A percentile compares a stretch with the other conserved stretches of the same genome.
phyloP scores from a whole-genome alignment of 2,329 filamentous ascomycete species.

The Phialemoniopsis sp. region DNA sequence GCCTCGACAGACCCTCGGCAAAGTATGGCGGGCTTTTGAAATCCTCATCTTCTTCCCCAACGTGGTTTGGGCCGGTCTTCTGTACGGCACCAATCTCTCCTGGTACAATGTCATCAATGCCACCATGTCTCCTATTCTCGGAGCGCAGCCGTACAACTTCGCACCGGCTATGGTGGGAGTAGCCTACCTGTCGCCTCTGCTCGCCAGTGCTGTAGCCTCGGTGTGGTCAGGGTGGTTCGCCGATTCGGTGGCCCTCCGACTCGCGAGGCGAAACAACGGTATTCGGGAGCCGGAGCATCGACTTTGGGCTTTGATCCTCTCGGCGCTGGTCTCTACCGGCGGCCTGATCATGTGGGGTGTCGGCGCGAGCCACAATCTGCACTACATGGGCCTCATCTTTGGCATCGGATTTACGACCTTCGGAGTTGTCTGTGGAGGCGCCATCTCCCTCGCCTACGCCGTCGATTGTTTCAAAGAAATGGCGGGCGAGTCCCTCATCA shows the following conservation, averaged over 20 bases:
- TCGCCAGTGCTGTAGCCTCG: constrained; percentile 10
- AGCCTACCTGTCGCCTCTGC: constrained; percentile 9
- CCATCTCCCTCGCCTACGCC: constrained; percentile 32
- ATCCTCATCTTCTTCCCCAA: background rate
- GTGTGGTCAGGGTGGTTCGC: constrained; percentile 13
- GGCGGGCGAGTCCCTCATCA: constrained; percentile 12
- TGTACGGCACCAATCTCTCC: constrained; percentile 12
- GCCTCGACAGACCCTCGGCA: constrained; percentile 10
- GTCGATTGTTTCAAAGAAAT: constrained; percentile 33
- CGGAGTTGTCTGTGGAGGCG: constrained; percentile 31
- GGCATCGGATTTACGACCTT: constrained; percentile 33
- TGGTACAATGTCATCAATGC: constrained; percentile 14
- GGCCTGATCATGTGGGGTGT: constrained; percentile 45
- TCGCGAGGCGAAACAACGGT: background rate
- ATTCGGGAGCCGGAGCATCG: constrained; percentile 14
- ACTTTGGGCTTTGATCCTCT: constrained; percentile 17
- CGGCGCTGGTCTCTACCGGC: constrained; percentile 28
- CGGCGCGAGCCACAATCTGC: constrained; percentile 32
- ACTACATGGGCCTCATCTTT: constrained; percentile 34
- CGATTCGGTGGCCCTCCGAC: constrained; percentile 13
- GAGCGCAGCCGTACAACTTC: constrained; percentile 9
- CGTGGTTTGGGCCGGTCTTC: constrained; percentile 4
- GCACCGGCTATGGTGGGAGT: constrained; percentile 7
- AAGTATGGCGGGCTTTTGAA: background rate
- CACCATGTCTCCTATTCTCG: constrained; percentile 7